phyloP scores from a whole-genome alignment of 2,329 filamentous ascomycete species.

The Fusarium floridanum region DNA sequence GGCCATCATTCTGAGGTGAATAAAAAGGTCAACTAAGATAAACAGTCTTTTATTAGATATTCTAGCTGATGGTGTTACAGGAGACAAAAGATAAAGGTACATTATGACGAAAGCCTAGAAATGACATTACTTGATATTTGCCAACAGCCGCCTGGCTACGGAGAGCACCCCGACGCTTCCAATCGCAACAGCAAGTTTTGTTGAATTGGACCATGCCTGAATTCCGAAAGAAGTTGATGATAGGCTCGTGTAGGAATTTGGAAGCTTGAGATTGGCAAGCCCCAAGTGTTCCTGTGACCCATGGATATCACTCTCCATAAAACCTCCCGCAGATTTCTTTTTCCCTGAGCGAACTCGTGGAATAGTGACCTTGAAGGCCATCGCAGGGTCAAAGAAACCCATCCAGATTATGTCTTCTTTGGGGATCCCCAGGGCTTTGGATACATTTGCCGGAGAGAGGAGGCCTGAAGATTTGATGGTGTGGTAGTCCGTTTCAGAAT shows the following conservation, averaged over 20 bases:
- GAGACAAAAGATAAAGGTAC: neutral
- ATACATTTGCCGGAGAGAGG: conserved; percentile 22
- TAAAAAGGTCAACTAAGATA: neutral
- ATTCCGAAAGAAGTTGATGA: neutral
- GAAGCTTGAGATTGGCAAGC: conserved; percentile 23
- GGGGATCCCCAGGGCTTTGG: conserved; percentile 41
- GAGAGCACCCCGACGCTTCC: neutral
- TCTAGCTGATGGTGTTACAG: neutral
- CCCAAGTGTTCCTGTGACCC: conserved; percentile 41
- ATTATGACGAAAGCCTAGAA: neutral
- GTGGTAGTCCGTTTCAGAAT: conserved; percentile 48
- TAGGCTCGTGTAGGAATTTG: neutral
- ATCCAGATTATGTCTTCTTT: conserved; percentile 52
- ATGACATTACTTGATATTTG: neutral
- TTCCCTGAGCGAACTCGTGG: conserved; percentile 24
- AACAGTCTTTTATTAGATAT: neutral
- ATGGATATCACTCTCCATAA: conserved; percentile 43
- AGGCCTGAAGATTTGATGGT: conserved; percentile 20
- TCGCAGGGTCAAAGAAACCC: conserved; percentile 60
- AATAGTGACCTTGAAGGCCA: conserved; percentile 58
- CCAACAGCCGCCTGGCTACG: neutral
- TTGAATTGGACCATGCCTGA: neutral
- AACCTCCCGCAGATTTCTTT: conserved; percentile 33
- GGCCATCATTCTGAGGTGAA: neutral
- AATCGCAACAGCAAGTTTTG: neutral